Evolutionary conservation across 371 early-diverging fungal species (phyloP).

Genomic region (Gilbertella persicaria): DNA sequence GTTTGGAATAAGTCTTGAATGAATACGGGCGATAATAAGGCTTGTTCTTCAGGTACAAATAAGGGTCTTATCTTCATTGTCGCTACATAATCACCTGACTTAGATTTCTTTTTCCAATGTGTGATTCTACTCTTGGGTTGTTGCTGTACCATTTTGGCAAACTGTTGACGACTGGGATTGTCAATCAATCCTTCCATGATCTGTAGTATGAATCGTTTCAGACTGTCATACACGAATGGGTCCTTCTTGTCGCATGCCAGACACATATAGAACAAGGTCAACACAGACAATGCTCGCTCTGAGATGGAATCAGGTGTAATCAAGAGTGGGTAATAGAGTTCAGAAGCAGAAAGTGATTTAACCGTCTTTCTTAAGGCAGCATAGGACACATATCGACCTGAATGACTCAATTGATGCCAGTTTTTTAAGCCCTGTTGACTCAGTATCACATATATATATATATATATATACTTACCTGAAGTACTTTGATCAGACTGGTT

Average conservation of each 20-base stretch:
- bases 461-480: constrained; percentile 9
- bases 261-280: not conserved
- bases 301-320: constrained; percentile 4
- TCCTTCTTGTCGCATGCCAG: not conserved
- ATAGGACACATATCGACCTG: constrained; percentile 1
- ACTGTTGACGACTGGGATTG: constrained; percentile 4
- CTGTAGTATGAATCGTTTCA: constrained; percentile 1
- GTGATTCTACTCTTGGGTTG: constrained; percentile 16
- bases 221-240: not conserved
- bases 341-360: not conserved
- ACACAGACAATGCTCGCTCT: constrained; percentile 5
- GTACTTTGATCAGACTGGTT: constrained; percentile 7
- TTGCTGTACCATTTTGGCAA: constrained; percentile 5
- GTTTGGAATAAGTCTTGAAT: too few relatives aligned
- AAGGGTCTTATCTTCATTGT: constrained; percentile 7
- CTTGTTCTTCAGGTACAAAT: constrained; percentile 1
- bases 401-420: constrained; percentile 1
- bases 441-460: not conserved
- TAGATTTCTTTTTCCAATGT: constrained; percentile 11
- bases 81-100: not conserved
- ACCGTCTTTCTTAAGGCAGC: not conserved
- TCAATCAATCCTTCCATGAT: constrained; percentile 24
- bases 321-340: constrained; percentile 8
- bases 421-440: constrained; percentile 4
- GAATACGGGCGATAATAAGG: not conserved